Evolutionary conservation across 208 protist genomes (phyloP), one percentile per base, ranked within the genome.

Genomic region (Trypanosoma scelopori): DNA sequence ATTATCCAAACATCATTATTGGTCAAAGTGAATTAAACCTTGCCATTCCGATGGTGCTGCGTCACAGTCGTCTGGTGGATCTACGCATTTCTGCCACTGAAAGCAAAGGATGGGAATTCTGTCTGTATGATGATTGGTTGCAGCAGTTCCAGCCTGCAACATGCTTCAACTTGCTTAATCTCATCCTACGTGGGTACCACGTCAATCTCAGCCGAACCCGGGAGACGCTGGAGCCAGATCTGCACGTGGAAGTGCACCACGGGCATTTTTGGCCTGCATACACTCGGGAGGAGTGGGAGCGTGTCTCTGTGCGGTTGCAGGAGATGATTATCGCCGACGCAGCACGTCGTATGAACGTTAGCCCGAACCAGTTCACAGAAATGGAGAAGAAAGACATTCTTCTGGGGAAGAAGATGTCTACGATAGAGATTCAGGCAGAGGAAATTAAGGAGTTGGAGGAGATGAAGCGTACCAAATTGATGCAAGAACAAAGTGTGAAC

Each of bases 61-160:
- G 99, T 57, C 98, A 99, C 68, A 98, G 98, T 71, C 99, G 99
- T 76, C 96, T 99, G 61, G 98, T 98, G 46, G 98, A 99, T 74
- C 80, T 99, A 22, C 99, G 99, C 66, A 91, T 99, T 22, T 98
- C 98, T 69, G 98, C 99, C 13, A 99, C 98, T 12, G 97, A 99
- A 84, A 99, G 99, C 48, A 95, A 98, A 63, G 97, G 99, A 72
- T 87, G 98, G 60, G 84, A 99, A 49, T 99, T 99, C 78, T 99
- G 99, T 84, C 76, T 99, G 32, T 99, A 99, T 89, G 99, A 99
- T 82, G 99, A 99, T 84, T 99, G 99, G 99, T 91, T 99, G 42
- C 88, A 97, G 61, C 95, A 95, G 37, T 98, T 99, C 57, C 97
- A 98, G 53, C 92, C 96, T 11, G 99, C 98, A 85, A 99, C 99